A percentile compares a stretch with the other conserved stretches of the same genome.
phyloP scores from a whole-genome alignment of 805 yeast genomes.

The Kregervanrija pseudodelftensis region DNA sequence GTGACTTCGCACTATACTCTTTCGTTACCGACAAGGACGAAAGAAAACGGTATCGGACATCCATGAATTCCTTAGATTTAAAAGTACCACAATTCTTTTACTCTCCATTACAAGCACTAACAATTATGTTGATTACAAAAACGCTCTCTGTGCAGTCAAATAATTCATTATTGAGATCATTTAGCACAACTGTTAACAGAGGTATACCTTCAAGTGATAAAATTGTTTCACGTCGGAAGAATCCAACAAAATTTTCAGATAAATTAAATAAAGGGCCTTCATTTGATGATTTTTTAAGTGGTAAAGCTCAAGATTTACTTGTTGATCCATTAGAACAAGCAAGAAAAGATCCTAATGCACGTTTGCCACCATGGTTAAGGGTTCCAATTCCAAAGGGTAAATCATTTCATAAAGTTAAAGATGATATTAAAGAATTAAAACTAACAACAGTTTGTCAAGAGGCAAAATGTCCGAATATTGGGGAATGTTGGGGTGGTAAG shows the following conservation, averaged over 20 bases:
- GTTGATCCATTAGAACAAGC: conserved; percentile 76
- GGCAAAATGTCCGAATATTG: conserved; percentile 98
- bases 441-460: conserved; percentile 97
- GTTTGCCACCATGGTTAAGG: conserved; percentile 89
- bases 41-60: conserved; percentile 2
- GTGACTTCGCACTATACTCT: too few species aligned
- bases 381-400: conserved; percentile 96
- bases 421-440: conserved; percentile 81
- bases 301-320: conserved; percentile 61
- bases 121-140: too few species aligned
- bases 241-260: conserved; percentile 44
- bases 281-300: conserved; percentile 83
- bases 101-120: too few species aligned
- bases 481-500: conserved; percentile 99
- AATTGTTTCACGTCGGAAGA: conserved; percentile 33
- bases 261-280: conserved; percentile 76
- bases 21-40: too few species aligned
- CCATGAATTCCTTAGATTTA: neutral
- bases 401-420: conserved; percentile 70
- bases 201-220: neutral
- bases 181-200: neutral
- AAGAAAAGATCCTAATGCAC: conserved; percentile 55
- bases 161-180: too few species aligned
- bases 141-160: too few species aligned
- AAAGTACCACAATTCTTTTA: too few species aligned